Percentiles rank a stretch among this genome's conserved stretches.
Evolutionary conservation across 768 basidiomycete species (phyloP).

Genomic region (Phylloporus scabripes): DNA sequence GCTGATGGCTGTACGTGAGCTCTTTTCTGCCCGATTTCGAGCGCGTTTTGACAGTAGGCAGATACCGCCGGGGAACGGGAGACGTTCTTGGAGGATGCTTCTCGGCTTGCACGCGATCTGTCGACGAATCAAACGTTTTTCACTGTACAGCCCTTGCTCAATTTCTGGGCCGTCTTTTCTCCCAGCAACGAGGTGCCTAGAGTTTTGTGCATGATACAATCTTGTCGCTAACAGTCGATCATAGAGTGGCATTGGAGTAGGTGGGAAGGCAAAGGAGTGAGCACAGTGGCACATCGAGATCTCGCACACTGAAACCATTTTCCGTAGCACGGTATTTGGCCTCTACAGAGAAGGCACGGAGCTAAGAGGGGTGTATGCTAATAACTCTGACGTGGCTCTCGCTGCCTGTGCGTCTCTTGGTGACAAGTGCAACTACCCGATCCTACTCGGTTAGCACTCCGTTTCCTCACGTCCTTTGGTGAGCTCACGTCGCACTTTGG

Average conservation of each 20-base stretch:
- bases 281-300: conserved; percentile 7
- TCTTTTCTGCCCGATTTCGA: not conserved
- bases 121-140: conserved; percentile 72
- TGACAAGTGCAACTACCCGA: conserved; percentile 66
- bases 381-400: conserved; percentile 57
- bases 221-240: conserved; percentile 7
- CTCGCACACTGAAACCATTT: conserved; percentile 3
- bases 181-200: conserved; percentile 61
- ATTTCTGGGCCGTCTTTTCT: conserved; percentile 77
- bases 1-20: conserved; percentile 63
- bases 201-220: conserved; percentile 19
- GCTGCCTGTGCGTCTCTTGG: conserved; percentile 65
- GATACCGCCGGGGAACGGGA: conserved; percentile 51
- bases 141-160: conserved; percentile 68
- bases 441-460: conserved; percentile 53
- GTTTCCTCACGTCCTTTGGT: conserved; percentile 1
- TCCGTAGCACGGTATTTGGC: conserved; percentile 62
- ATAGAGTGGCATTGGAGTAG: conserved; percentile 65
- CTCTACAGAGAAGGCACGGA: conserved; percentile 77
- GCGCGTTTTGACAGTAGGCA: conserved; percentile 23
- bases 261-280: conserved; percentile 65
- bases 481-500: conserved; percentile 4
- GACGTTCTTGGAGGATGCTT: conserved; percentile 64
- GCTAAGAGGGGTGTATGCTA: conserved; percentile 66
- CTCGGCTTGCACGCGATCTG: conserved; percentile 60